phyloP scores from a whole-genome alignment of 2,329 filamentous ascomycete species.

The Colletotrichum navitas region DNA sequence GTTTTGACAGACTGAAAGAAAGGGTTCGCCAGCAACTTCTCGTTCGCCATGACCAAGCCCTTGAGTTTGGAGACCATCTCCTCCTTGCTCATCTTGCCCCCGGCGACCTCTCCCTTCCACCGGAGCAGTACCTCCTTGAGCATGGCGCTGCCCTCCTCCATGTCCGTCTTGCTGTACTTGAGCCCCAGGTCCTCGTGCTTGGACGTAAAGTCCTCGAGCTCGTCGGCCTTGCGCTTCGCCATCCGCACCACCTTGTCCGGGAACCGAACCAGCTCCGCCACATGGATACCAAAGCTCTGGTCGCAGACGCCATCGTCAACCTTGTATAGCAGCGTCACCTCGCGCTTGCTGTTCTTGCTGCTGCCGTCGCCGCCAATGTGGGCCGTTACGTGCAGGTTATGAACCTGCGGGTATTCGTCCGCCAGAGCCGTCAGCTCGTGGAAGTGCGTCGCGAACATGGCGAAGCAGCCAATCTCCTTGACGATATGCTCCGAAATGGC shows the following conservation, averaged over 20 bases:
- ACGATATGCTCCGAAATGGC: slow-evolving; percentile 98
- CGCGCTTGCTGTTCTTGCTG: slow-evolving; percentile 70
- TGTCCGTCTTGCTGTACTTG: slow-evolving; percentile 83
- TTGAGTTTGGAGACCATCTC: slow-evolving; percentile 84
- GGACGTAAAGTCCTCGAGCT: slow-evolving; percentile 93
- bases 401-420: slow-evolving; percentile 87
- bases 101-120: slow-evolving; percentile 85
- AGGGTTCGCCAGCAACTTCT: slow-evolving; percentile 72
- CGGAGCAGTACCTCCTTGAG: slow-evolving; percentile 85
- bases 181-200: slow-evolving; percentile 75
- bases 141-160: slow-evolving; percentile 87
- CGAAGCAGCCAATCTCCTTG: slow-evolving; percentile 92
- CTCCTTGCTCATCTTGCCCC: slow-evolving; percentile 72
- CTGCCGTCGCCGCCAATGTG: slow-evolving; percentile 77
- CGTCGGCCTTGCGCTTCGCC: slow-evolving; percentile 99
- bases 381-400: slow-evolving; percentile 95
- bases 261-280: slow-evolving; percentile 95
- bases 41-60: slow-evolving; percentile 81
- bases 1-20: slow-evolving; percentile 78
- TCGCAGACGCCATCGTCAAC: slow-evolving; percentile 96
- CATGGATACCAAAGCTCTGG: slow-evolving; percentile 98
- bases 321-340: slow-evolving; percentile 97
- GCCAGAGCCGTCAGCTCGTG: slow-evolving; percentile 95
- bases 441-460: slow-evolving; percentile 97
- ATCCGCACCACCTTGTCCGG: slow-evolving; percentile 97